These are phyloP conservation scores for Thoreauomyces humboldtii DNA, from an alignment of 192 early-diverging fungal genomes.

Conservation along the genomic window DNA sequence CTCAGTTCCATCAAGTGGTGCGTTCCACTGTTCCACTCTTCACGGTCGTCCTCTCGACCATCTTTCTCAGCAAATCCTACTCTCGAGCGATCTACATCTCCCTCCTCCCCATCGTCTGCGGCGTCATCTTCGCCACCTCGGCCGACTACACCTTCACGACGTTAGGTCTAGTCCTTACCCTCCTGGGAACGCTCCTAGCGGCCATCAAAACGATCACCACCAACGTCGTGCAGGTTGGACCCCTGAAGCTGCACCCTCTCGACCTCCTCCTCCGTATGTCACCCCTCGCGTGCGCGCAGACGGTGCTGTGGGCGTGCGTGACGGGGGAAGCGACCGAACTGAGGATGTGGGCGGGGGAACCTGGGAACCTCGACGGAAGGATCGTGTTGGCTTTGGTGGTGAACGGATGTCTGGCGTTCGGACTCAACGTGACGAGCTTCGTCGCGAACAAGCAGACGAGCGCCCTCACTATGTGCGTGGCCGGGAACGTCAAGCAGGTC, in stretches of 20 bases:
- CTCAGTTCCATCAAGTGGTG: constrained; percentile 77
- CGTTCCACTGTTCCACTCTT: constrained; percentile 80
- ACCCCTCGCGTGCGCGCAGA: constrained; percentile 65
- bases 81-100: constrained; percentile 58
- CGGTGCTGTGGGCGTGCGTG: constrained; percentile 1
- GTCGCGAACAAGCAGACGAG: constrained; percentile 84
- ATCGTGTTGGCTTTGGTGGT: constrained; percentile 54
- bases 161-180: constrained; percentile 73
- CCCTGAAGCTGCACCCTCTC: constrained; percentile 74
- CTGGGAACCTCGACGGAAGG: not conserved
- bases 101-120: constrained; percentile 66
- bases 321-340: not conserved
- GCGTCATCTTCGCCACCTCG: constrained; percentile 79
- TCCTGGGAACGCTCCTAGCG: constrained; percentile 74
- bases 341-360: not conserved
- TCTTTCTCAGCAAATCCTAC: constrained; percentile 58
- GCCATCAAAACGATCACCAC: constrained; percentile 83
- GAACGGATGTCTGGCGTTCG: constrained; percentile 83
- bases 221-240: constrained; percentile 75
- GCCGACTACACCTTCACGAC: constrained; percentile 77
- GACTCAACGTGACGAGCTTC: constrained; percentile 81
- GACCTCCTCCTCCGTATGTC: constrained; percentile 79
- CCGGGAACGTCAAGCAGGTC: constrained; percentile 73
- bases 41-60: constrained; percentile 62
- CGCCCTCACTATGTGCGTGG: constrained; percentile 80